Base-by-base conservation (phyloP, 495 filamentous ascomycete species). In the Chaetomium fimeti region DNA sequence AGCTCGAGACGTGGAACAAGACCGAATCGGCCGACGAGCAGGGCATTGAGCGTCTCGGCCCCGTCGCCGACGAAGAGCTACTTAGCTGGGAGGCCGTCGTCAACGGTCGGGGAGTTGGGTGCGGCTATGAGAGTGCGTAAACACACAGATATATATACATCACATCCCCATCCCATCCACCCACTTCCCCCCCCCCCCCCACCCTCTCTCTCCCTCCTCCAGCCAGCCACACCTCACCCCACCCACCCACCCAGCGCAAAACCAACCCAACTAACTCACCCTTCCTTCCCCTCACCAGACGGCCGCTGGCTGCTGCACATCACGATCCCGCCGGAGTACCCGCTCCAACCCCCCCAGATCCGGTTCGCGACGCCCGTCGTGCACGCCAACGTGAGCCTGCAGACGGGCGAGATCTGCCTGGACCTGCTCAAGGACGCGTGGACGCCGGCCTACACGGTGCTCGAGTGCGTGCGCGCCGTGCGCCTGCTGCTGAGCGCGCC, bases 331-430 rank as follows among this genome's bases (percentile, higher is more conserved):
- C 63, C 83, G 0, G 86, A 81, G 55, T 98, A 98, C 79, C 94
- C 94, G 0, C 78, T 87, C 43, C 65, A 82, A 3, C 90, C 94
- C 9, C 94, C 94, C 0, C 80, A 76, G 13, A 89, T 98, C 65
- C 79, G 67, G 48, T 98, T 98, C 79, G 76, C 80, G 1, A 98
- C 91, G 29, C 84, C 84, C 55, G 86, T 94, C 68, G 92, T 89
- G 69, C 93, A 97, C 76, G 88, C 93, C 12, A 97, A 97, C 77
- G 83, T 97, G 27, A 81, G 83, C 63, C 88, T 91, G 71, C 79
- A 85, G 67, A 92, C 88, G 5, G 94, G 94, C 69, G 91, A 97
- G 74, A 94, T 98, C 73, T 98, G 94, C 70, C 84, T 98, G 15
- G 93, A 96, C 65, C 81, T 98, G 61, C 77, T 98, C 51, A 89